Percentiles rank a stretch among this genome's conserved stretches.
These are phyloP conservation scores for Trichoderma erinaceum DNA, from an alignment of 495 filamentous ascomycete species.

Conservation along the genomic window DNA sequence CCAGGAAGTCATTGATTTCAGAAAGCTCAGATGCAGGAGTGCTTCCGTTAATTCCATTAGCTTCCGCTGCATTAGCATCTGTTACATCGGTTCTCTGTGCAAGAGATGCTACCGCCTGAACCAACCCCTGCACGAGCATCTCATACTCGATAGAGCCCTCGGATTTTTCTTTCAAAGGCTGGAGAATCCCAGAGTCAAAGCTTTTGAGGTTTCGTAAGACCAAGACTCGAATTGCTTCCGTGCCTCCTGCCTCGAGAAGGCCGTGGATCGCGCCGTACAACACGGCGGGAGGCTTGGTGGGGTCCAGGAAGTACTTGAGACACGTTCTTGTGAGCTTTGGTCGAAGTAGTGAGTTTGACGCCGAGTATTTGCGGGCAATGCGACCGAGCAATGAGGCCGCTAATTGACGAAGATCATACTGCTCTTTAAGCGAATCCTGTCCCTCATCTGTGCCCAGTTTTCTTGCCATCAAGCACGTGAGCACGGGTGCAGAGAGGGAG, in stretches of 20 bases:
- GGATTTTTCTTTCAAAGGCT: conserved; percentile 46
- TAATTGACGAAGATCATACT: conserved; percentile 77
- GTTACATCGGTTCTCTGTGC: conserved; percentile 14
- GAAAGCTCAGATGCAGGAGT: conserved; percentile 38
- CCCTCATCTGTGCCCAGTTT: conserved; percentile 52
- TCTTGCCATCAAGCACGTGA: conserved; percentile 86
- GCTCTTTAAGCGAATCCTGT: conserved; percentile 41
- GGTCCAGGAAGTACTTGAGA: conserved; percentile 84
- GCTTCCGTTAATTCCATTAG: conserved; percentile 29
- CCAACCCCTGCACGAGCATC: conserved; percentile 53
- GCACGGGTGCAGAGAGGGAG: conserved; percentile 77
- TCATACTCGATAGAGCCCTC: conserved; percentile 51
- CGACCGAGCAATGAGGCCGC: conserved; percentile 70
- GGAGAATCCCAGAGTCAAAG: conserved; percentile 62
- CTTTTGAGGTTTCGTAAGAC: conserved; percentile 73
- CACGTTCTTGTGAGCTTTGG: conserved; percentile 85
- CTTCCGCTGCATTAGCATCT: conserved; percentile 17
- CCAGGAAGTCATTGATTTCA: conserved; percentile 51
- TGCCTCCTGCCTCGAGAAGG: conserved; percentile 65
- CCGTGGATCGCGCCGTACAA: conserved; percentile 85
- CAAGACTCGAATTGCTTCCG: conserved; percentile 71
- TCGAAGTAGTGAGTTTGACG: conserved; percentile 67
- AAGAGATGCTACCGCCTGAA: conserved; percentile 52
- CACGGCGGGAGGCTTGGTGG: conserved; percentile 66
- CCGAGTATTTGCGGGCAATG: conserved; percentile 68